Conservation (phyloP, 495 filamentous ascomycete genomes). For the Thermothielavioides terrestris region DNA sequence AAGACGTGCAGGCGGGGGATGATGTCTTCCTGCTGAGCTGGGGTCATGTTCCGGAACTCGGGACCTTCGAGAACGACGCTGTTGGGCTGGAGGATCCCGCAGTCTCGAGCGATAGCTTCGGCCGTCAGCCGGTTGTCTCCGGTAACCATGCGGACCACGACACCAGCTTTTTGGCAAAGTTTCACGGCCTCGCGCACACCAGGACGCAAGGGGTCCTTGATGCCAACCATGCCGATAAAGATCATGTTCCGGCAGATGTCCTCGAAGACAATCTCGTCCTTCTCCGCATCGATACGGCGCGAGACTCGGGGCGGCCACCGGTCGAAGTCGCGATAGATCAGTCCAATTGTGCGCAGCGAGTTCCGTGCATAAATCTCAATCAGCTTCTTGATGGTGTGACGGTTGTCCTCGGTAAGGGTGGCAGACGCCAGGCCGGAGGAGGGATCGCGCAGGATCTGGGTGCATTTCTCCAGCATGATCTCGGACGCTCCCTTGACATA, state of each 20-base stretch:
- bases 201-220: constrained; percentile 77
- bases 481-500: constrained; percentile 87
- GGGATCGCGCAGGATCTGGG: constrained; percentile 62
- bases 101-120: constrained; percentile 71
- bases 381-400: constrained; percentile 50
- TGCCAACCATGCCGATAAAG: constrained; percentile 71
- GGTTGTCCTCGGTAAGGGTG: constrained; percentile 50
- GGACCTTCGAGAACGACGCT: constrained; percentile 78
- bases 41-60: constrained; percentile 67
- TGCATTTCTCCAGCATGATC: constrained; percentile 66
- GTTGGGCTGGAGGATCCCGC: constrained; percentile 69
- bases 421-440: constrained; percentile 47
- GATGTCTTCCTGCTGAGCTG: constrained; percentile 58
- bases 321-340: constrained; percentile 82
- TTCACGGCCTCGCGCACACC: constrained; percentile 70
- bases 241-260: constrained; percentile 63
- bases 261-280: constrained; percentile 65
- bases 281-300: constrained; percentile 58
- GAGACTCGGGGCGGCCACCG: constrained; percentile 73
- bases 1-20: constrained; percentile 74
- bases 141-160: constrained; percentile 85
- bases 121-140: constrained; percentile 80
- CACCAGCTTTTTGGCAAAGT: constrained; percentile 67
- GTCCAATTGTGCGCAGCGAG: constrained; percentile 78
- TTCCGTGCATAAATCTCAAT: constrained; percentile 72